These are phyloP conservation scores for Cruciata laevipes DNA, from an alignment of 257 asterid species.

Conservation along the genomic window DNA sequence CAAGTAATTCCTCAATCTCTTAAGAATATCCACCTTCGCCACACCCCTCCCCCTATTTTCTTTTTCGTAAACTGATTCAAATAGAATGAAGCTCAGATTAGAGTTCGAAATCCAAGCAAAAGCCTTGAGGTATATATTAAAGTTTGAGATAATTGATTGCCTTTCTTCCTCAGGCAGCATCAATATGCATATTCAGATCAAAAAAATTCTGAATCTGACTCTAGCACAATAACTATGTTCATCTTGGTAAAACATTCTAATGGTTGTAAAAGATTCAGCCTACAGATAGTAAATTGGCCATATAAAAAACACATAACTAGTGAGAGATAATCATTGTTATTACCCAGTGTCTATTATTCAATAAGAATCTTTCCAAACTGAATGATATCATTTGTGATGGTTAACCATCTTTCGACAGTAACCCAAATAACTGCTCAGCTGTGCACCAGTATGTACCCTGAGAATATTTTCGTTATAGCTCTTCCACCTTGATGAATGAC, in stretches of 20 bases:
- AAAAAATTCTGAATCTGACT: neutral
- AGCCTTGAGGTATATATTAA: neutral
- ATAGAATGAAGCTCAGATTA: neutral
- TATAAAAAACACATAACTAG: neutral
- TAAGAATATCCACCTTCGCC: neutral
- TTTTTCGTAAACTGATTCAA: neutral
- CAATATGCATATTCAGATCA: neutral
- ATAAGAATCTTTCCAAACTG: slow-evolving; percentile 62
- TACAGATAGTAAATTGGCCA: no score
- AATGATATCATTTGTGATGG: slow-evolving; percentile 62
- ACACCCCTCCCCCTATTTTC: no score
- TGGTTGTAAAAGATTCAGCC: neutral
- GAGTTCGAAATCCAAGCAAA: neutral
- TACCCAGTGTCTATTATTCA: slow-evolving; percentile 65
- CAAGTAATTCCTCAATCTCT: neutral
- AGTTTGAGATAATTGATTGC: neutral
- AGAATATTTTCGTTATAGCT: slow-evolving; percentile 26
- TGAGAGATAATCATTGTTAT: neutral
- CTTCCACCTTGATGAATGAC: slow-evolving; percentile 83
- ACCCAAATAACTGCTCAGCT: slow-evolving; percentile 67
- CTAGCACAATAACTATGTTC: neutral
- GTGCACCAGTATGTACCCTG: slow-evolving; percentile 66
- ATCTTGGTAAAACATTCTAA: neutral
- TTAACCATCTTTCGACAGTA: slow-evolving; percentile 64
- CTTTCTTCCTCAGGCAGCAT: neutral